Evolutionary conservation across 257 asterid genomes (phyloP).

Genomic region (Voacanga thouarsii): DNA sequence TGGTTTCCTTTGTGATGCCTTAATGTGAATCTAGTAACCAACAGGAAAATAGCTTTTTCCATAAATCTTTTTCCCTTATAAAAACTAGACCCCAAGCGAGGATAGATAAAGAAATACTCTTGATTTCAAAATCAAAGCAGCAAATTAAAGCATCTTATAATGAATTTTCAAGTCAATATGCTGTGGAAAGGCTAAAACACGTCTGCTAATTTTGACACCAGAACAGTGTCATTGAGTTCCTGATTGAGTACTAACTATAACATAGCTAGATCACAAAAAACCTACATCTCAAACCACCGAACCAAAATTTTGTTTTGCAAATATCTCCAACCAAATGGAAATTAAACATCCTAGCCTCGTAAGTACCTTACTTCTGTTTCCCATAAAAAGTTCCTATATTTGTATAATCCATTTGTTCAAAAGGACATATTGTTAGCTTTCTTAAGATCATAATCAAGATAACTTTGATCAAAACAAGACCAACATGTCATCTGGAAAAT

Average conservation of each 20-base stretch:
- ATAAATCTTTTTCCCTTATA: not conserved
- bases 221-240: not conserved
- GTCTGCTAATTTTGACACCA: not conserved
- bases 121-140: not conserved
- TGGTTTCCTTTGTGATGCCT: not conserved
- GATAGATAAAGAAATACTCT: not conserved
- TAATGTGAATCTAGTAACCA: not conserved
- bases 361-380: not conserved
- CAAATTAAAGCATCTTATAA: not conserved
- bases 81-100: not conserved
- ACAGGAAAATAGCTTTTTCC: not conserved
- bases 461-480: not conserved
- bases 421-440: not conserved
- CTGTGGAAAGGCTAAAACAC: not conserved
- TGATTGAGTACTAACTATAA: not conserved
- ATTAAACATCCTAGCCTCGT: not conserved
- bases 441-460: not conserved
- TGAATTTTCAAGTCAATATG: not conserved
- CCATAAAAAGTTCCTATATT: not conserved
- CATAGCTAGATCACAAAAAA: not conserved
- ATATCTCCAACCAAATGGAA: not conserved
- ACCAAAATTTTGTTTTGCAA: not conserved
- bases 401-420: not conserved
- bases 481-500: not conserved
- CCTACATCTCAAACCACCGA: not conserved